A percentile compares a stretch with the other conserved stretches of the same genome.
Evolutionary conservation across 2,329 filamentous ascomycete genomes (phyloP).

Genomic region (Trichophyton schoenleinii): DNA sequence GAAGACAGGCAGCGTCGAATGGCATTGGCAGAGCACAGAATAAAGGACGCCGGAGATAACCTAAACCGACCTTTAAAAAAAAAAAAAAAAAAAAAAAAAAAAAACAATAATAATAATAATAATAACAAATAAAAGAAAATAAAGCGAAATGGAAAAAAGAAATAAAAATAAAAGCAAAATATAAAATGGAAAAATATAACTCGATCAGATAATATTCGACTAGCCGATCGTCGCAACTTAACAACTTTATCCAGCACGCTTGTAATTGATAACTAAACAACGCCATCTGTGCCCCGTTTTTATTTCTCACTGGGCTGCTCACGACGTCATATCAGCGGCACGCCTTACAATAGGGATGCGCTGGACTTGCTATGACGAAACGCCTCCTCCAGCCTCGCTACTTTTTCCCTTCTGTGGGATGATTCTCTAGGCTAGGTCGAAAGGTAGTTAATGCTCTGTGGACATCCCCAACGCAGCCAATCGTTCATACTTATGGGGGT

Average conservation of each 20-base stretch:
- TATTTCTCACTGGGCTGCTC: neutral
- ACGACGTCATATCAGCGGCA: neutral
- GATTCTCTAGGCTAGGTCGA: neutral
- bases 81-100: neutral
- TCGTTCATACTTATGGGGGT: neutral
- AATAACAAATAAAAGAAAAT: neutral
- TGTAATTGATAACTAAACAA: neutral
- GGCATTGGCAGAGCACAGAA: conserved; percentile 14
- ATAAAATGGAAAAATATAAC: too few relatives aligned
- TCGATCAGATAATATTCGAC: neutral
- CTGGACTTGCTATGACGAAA: neutral
- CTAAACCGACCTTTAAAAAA: neutral
- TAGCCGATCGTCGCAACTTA: too few relatives aligned
- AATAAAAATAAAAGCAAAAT: too few relatives aligned
- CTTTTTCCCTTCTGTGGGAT: neutral
- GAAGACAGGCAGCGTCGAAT: conserved; percentile 6
- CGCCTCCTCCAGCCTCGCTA: neutral
- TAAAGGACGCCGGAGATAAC: conserved; percentile 22
- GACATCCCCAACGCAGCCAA: neutral
- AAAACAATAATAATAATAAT: too few relatives aligned
- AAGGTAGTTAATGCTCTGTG: neutral
- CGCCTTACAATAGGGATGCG: neutral
- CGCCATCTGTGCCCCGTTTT: neutral
- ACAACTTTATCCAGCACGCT: neutral
- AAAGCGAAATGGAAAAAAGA: neutral